Evolutionary conservation across 116 monocot genomes (phyloP).

Genomic region (Papilionanthe hybrid): DNA sequence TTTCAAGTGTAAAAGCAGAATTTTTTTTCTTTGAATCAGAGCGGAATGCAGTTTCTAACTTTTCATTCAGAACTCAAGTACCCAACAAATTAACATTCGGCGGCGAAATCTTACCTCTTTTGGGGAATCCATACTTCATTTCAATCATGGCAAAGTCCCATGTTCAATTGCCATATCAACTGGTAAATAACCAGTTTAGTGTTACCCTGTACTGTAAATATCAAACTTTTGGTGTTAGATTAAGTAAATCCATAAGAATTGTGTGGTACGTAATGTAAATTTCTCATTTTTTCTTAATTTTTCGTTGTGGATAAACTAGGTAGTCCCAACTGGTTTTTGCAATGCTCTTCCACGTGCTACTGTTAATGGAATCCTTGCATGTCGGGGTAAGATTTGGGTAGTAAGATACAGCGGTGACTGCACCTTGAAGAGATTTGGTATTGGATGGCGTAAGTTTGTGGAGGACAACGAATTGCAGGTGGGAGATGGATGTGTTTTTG

Average conservation of each 20-base stretch:
- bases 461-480: slow-evolving; percentile 38
- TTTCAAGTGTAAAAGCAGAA: no score
- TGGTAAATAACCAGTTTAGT: slow-evolving; percentile 16
- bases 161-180: slow-evolving; percentile 13
- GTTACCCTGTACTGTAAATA: no score
- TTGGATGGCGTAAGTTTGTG: slow-evolving; percentile 35
- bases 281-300: neutral
- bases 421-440: slow-evolving; percentile 17
- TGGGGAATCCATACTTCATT: slow-evolving; percentile 32
- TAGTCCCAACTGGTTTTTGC: slow-evolving; percentile 26
- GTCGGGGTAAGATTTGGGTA: slow-evolving; percentile 28
- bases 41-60: neutral
- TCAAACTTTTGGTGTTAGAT: no score
- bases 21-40: neutral
- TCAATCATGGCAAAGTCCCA: slow-evolving; percentile 18
- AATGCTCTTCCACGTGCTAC: slow-evolving; percentile 15
- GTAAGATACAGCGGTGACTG: slow-evolving; percentile 28
- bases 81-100: neutral
- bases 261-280: neutral
- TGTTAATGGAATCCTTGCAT: slow-evolving; percentile 9
- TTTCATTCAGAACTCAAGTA: neutral
- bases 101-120: slow-evolving; percentile 12
- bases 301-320: slow-evolving; percentile 9
- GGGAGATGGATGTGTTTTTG: slow-evolving; percentile 58
- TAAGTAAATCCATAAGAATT: no score